Evolutionary conservation across 2,329 filamentous ascomycete genomes (phyloP), one percentile per base, ranked within the genome.

Genomic region (Ceratocystis destructans): DNA sequence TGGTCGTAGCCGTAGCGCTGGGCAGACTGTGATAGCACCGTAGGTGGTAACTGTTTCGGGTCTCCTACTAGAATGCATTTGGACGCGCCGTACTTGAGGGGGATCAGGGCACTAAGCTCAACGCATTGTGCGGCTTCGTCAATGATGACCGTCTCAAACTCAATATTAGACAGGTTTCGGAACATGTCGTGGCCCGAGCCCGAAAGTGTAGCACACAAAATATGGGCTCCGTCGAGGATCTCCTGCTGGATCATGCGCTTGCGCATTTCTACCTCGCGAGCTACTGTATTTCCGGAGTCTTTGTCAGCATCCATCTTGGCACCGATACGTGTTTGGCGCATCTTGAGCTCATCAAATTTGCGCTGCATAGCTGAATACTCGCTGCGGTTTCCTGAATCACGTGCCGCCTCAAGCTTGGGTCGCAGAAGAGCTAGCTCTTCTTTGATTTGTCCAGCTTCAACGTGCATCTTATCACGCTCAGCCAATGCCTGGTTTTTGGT

Each of bases 51-150:
- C 76, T 99, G 94, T 75, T 99, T 97, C 0, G 94, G 94, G 78
- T 99, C 94, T 77, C 94, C 94, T 37, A 99, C 94, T 41, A 99
- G 84, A 71, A 99, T 90, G 77, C 94, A 97, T 77, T 96, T 97
- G 68, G 89, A 88, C 75, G 91, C 96, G 66, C 94, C 93, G 72
- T 99, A 99, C 75, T 99, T 99, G 66, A 99, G 82, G 1, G 94
- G 94, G 70, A 99, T 99, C 61, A 99, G 81, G 12, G 94, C 94
- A 73, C 91, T 96, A 73, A 99, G 82, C 77, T 99, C 94, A 69
- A 99, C 95, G 75, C 93, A 99, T 80, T 99, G 94, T 17, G 94
- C 94, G 2, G 94, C 94, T 77, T 99, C 94, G 72, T 99, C 94
- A 69, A 99, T 96, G 71, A 99, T 89, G 70, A 99, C 94, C 0